Evolutionary conservation across 805 yeast genomes (phyloP).

Genomic region (Suhomyces sp.): DNA sequence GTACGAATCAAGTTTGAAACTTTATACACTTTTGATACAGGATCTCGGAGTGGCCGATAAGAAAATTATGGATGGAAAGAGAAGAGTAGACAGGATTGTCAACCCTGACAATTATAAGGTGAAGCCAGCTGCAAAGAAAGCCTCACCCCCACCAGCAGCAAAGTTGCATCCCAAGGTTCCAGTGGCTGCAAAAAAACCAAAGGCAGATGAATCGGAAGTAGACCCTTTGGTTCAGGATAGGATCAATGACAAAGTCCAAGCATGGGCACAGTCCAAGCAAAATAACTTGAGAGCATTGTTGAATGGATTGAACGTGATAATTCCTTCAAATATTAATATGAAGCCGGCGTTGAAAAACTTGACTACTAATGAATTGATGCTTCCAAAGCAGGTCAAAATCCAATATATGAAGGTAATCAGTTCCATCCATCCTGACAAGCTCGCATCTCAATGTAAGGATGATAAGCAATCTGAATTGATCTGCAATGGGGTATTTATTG

Average conservation of each 20-base stretch:
- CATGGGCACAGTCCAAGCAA: conserved; percentile 13
- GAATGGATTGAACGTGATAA: conserved; percentile 61
- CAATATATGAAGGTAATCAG: conserved; percentile 80
- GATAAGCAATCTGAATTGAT: conserved; percentile 73
- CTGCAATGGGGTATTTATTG: conserved; percentile 83
- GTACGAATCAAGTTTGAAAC: conserved; percentile 58
- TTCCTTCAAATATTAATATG: conserved; percentile 49
- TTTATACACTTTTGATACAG: conserved; percentile 62
- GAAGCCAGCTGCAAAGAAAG: conserved; percentile 11
- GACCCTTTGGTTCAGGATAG: conserved; percentile 12
- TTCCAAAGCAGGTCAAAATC: conserved; percentile 87
- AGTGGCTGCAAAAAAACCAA: conserved; percentile 5
- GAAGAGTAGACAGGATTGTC: conserved; percentile 69
- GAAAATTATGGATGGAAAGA: conserved; percentile 71
- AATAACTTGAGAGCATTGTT: conserved; percentile 78
- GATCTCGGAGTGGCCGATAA: conserved; percentile 63
- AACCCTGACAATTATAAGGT: conserved; percentile 47
- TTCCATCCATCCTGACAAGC: conserved; percentile 81
- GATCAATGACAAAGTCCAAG: conserved; percentile 9
- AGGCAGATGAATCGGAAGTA: conserved; percentile 46
- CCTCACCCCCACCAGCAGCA: conserved; percentile 6
- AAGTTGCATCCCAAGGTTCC: conserved; percentile 10
- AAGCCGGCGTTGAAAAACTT: conserved; percentile 14
- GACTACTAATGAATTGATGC: conserved; percentile 69
- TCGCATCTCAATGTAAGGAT: conserved; percentile 35